phyloP scores from a whole-genome alignment of 352 stramenopile species.

The Globisporangium viniferum region DNA sequence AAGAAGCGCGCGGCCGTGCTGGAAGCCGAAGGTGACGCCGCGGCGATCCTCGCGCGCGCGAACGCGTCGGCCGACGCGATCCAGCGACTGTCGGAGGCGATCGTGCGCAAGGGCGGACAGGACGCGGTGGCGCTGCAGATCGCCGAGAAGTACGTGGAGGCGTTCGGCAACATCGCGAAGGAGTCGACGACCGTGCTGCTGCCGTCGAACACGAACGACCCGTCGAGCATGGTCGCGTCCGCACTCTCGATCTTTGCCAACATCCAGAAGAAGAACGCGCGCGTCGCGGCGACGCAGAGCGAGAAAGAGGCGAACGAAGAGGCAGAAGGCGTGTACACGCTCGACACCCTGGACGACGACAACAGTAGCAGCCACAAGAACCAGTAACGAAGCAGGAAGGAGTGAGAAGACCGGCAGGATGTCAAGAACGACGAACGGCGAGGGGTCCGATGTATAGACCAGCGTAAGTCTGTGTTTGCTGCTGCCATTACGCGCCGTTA shows the following conservation, averaged over 20 bases:
- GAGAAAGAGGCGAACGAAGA: constrained; percentile 23
- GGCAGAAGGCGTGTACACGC: constrained; percentile 38
- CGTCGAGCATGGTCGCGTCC: constrained; percentile 87
- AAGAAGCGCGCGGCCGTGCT: constrained; percentile 87
- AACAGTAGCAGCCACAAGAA: constrained; percentile 18
- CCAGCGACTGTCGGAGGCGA: constrained; percentile 64
- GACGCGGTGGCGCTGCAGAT: constrained; percentile 86
- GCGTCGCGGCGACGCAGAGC: constrained; percentile 20
- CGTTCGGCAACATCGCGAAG: constrained; percentile 90
- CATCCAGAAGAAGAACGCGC: constrained; percentile 79
- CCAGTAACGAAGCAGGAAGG: constrained; percentile 2
- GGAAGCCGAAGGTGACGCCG: constrained; percentile 82
- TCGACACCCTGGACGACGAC: constrained; percentile 52
- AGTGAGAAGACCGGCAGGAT: not conserved
- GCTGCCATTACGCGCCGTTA: not conserved
- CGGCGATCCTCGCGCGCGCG: constrained; percentile 79
- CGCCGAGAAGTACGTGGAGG: constrained; percentile 90
- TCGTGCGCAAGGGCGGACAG: constrained; percentile 58
- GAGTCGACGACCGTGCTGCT: constrained; percentile 86
- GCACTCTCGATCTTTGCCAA: constrained; percentile 87
- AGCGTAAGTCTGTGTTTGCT: not conserved
- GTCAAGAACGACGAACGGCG: not conserved
- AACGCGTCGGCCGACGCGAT: constrained; percentile 84
- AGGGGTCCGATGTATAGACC: not conserved
- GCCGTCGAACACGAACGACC: constrained; percentile 77